phyloP scores from a whole-genome alignment of 1,284 basidiomycete species.

The Apiotrichum gamsii region DNA sequence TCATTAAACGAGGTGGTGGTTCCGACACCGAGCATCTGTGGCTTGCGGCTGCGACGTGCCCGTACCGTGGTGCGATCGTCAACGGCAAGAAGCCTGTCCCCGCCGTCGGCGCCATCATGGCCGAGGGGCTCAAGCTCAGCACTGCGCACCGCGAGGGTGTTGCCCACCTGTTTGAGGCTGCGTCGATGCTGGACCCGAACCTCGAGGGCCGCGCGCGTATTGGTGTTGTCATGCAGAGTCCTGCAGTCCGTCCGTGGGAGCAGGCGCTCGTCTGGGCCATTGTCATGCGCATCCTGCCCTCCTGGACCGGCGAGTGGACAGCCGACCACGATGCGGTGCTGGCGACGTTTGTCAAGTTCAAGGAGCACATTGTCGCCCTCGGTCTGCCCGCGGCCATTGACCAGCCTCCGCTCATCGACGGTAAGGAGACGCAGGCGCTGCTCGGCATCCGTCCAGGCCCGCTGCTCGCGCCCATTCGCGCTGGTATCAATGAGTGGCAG shows the following conservation, averaged over 20 bases:
- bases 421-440: constrained; percentile 58
- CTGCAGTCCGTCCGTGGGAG: constrained; percentile 53
- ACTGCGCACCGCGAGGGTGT: constrained; percentile 71
- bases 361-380: constrained; percentile 57
- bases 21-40: constrained; percentile 51
- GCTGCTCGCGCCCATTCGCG: constrained; percentile 62
- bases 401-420: constrained; percentile 66
- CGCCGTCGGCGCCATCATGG: constrained; percentile 63
- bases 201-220: constrained; percentile 50
- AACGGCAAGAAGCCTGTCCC: constrained; percentile 61
- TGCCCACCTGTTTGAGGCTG: constrained; percentile 60
- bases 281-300: constrained; percentile 60
- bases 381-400: constrained; percentile 59
- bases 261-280: constrained; percentile 67
- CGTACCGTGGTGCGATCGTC: constrained; percentile 59
- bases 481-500: constrained; percentile 71
- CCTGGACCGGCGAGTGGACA: constrained; percentile 53
- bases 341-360: constrained; percentile 61
- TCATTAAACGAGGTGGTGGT: constrained; percentile 44
- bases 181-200: constrained; percentile 51
- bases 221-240: constrained; percentile 29
- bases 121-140: constrained; percentile 77
- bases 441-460: constrained; percentile 60
- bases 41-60: constrained; percentile 63
- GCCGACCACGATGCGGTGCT: constrained; percentile 52